Base-by-base conservation (phyloP, 208 protist genomes). In the Strigomonas culicis region DNA sequence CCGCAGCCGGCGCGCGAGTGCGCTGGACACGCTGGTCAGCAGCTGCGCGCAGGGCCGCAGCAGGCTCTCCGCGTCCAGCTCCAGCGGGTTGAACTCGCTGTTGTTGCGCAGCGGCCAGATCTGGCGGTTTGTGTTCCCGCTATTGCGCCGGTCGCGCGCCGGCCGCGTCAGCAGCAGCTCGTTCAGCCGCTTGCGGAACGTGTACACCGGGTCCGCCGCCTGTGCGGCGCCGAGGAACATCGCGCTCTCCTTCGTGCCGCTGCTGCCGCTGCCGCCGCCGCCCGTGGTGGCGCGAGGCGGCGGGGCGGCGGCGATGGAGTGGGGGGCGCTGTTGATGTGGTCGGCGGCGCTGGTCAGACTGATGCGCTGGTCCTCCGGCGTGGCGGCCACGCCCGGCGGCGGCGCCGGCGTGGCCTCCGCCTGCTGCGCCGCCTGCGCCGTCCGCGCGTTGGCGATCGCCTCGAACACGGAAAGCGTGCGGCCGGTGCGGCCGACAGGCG, bases 141-240 rank as follows among this genome's bases (percentile, higher is more conserved):
- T 44, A 15, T 15, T 44, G 3, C 39, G 39, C 10, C 39, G 39
- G 39, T 44, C 39, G 13, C 39, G 39, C 39, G 10, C 39, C 15
- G 39, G 39, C 11, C 39, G 39, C 13, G 34, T 19, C 4, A 30
- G 34, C 28, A 59, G 28, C 31, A 34, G 30, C 27, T 59, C 31
- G 28, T 59, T 36, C 30, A 59, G 53, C 1, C 28, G 28, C 22
- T 59, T 36, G 34, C 28, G 34, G 53, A 59, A 59, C 28, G 31
- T 43, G 53, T 30, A 59, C 4, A 59, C 53, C 4, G 24, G 31
- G 22, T 59, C 28, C 4, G 41, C 28, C 11, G 30, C 8, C 31
- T 41, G 53, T 7, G 53, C 34, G 53, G 31, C 28, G 34, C 28
- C 25, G 10, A 36, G 28, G 13, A 36, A 59, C 7, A 36, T 22